Evolutionary conservation across 202 grass and related monocot species (phyloP), one percentile per base, ranked within the genome.

Genomic region (Dendrocalamus latiflorus): DNA sequence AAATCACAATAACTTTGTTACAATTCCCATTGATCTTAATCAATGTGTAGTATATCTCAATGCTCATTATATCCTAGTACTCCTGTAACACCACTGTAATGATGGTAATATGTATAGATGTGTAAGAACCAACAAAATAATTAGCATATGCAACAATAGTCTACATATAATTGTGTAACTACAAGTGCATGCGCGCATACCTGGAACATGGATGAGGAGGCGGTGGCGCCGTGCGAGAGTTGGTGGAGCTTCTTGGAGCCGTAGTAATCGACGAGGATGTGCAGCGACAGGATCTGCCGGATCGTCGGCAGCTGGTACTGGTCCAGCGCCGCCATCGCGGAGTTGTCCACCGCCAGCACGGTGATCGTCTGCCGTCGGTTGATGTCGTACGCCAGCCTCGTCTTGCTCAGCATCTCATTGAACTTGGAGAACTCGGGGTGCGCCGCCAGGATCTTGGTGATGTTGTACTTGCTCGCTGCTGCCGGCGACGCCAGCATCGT

Each of bases 251-350:
- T 98, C 82, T 90, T 94, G 71, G 89, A 70, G 79, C 90, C 80
- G 76, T 86, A 98, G 75, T 94, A 98, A 82, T 98, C 95, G 53
- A 88, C 89, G 59, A 98, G 88, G 76, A 98, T 57, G 87, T 98
- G 95, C 41, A 94, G 81, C 37, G 74, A 77, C 2, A 94, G 81
- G 74, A 94, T 82, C 56, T 94, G 88, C 1, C 90, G 84, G 72
- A 85, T 55, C 0, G 92, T 91, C n/a, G 74, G 88, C 26, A 94
- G 78, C 34, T 86, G 73, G 79, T 84, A 86, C 39, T 94, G 92
- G 54, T 78, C 83, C 9, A 98, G 71, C 4, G 53, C 60, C 11
- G 87, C 55, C 91, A 94, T 94, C 33, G 65, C 94, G 1, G 84
- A 39, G 75, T 94, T 90, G 75, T 90, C 88, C 12, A 93, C 60